Percentiles rank a stretch among this genome's conserved stretches.
These are phyloP conservation scores for Ormosia semicastrata DNA, from an alignment of 306 rosid species.

Conservation along the genomic window DNA sequence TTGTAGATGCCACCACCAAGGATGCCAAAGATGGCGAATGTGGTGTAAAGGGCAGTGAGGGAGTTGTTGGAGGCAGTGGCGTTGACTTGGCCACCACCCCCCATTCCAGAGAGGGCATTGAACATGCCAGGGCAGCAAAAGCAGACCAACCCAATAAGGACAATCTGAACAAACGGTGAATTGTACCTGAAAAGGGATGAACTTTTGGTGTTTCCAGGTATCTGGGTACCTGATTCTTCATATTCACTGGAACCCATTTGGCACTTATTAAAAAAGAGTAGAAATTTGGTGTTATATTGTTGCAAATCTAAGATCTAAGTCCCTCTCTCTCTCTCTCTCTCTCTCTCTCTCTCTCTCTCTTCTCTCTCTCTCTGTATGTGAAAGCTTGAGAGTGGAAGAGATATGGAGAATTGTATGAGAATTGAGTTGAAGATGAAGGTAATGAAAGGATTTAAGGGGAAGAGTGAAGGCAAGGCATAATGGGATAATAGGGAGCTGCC, in stretches of 20 bases:
- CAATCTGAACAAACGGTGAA: constrained; percentile 67
- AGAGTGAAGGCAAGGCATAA: neutral
- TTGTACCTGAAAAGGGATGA: constrained; percentile 54
- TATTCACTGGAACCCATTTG: constrained; percentile 52
- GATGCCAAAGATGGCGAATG: constrained; percentile 81
- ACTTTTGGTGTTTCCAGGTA: neutral
- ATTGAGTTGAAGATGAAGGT: neutral
- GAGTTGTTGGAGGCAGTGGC: constrained; percentile 74
- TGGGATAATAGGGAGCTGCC: neutral
- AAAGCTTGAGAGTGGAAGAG: neutral
- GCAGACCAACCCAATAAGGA: constrained; percentile 73
- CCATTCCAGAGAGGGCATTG: constrained; percentile 91
- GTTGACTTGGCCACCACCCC: constrained; percentile 87
- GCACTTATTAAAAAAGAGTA: neutral
- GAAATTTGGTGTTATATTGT: neutral
- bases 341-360: neutral
- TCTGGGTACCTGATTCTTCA: constrained; percentile 33
- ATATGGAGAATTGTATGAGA: too few relatives aligned
- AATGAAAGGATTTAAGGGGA: neutral
- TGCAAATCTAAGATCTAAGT: neutral
- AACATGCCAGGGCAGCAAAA: constrained; percentile 98
- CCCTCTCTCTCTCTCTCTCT: neutral
- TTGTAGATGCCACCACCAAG: constrained; percentile 95
- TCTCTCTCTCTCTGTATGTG: neutral
- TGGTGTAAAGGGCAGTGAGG: constrained; percentile 71